Evolutionary conservation across 495 filamentous ascomycete genomes (phyloP), one percentile per base, ranked within the genome.

Genomic region (Cetradonia linearis): DNA sequence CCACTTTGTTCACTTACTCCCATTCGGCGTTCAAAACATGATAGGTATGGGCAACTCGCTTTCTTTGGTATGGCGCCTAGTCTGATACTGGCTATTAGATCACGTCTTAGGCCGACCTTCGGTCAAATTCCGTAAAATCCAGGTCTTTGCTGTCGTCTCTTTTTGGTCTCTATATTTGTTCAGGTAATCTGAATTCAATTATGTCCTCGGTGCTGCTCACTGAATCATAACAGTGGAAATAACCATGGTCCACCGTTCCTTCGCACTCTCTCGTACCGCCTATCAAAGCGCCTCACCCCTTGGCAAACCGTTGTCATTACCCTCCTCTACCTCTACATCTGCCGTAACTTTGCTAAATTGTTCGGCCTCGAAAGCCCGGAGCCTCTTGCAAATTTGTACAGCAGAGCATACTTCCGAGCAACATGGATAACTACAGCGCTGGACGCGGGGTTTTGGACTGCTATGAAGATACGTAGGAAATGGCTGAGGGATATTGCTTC

Each of bases 361-460:
- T 78, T 96, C 55, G 88, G 89, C 14, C 83, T 98, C 38, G 93
- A 95, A 66, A 88, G 85, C 62, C 93, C 93, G 16, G 93, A 98
- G 61, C 93, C 93, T 25, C 77, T 98, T 64, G 87, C 91, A 55
- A 95, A 96, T 69, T 85, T 97, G 66, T 98, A 98, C 73, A 88
- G 86, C 49, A 79, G 89, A 49, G 84, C 87, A n/a, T 98, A 94
- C 74, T 98, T 96, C 73, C 85, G 94, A 52, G 94, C 93, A 67
- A 97, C 93, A 76, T 97, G 92, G 93, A 83, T 96, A 27, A 86
- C 92, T 42, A 98, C 93, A 0, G 93, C 89, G 0, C 71, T 98
- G 59, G 93, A 98, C 69, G 93, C 93, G 11, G 93, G 93, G 0
- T 98, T 96, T 71, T 98, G 93, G 93, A 95, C 90, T 0, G 94